Percentiles rank a stretch among this genome's conserved stretches.
These are phyloP conservation scores for Suhomyces kilbournensis DNA, from an alignment of 805 yeast genomes.

Conservation along the genomic window DNA sequence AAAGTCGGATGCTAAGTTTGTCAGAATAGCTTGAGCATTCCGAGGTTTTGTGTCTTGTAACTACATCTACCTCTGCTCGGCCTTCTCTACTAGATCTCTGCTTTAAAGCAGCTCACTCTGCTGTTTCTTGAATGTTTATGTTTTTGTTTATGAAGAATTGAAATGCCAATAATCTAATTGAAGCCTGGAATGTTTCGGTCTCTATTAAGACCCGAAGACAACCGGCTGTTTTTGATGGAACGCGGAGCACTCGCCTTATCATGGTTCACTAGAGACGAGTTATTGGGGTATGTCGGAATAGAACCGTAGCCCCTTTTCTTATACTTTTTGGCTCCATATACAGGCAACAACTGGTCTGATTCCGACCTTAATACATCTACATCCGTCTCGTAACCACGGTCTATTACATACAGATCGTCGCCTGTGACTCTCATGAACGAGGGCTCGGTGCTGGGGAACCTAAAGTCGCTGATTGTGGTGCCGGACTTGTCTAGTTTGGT, in stretches of 20 bases:
- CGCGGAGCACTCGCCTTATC: slow-evolving; percentile 18
- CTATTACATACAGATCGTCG: slow-evolving; percentile 25
- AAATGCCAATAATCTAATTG: slow-evolving; percentile 1
- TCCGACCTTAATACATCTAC: slow-evolving; percentile 34
- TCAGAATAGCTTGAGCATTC: too few relatives aligned
- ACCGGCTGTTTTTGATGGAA: slow-evolving; percentile 19
- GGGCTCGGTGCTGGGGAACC: slow-evolving; percentile 17
- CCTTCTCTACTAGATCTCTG: too few relatives aligned
- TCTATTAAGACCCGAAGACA: slow-evolving; percentile 21
- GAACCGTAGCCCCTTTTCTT: slow-evolving; percentile 20
- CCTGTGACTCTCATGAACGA: slow-evolving; percentile 40
- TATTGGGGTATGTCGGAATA: background rate
- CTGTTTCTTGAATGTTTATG: too few relatives aligned
- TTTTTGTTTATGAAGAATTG: background rate
- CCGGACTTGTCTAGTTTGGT: slow-evolving; percentile 2
- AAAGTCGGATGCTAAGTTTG: too few relatives aligned
- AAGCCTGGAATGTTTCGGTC: slow-evolving; percentile 22
- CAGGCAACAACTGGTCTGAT: slow-evolving; percentile 29
- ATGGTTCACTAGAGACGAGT: background rate
- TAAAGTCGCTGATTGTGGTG: slow-evolving; percentile 1
- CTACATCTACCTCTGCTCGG: too few relatives aligned
- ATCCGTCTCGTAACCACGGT: slow-evolving; percentile 44
- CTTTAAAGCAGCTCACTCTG: too few relatives aligned
- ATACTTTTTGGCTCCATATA: slow-evolving; percentile 15
- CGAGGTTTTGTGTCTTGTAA: too few relatives aligned